Evolutionary conservation across 129 eudicot species (phyloP).

Genomic region (Chrysanthemum lavandulifolium): DNA sequence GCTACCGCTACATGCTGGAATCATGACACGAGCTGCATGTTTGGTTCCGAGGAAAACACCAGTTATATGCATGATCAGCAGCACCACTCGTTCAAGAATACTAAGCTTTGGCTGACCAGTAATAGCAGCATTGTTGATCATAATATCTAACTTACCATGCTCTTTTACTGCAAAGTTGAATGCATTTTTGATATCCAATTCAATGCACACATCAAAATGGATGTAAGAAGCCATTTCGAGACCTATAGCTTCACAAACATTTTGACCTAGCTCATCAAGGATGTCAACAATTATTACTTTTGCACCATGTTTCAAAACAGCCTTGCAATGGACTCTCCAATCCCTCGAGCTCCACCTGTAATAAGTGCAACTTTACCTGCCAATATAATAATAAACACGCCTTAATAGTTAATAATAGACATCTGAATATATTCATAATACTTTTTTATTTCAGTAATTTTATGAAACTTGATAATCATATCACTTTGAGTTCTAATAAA

Average conservation of each 20-base stretch:
- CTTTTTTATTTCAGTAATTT: too few relatives aligned
- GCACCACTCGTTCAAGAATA: too few relatives aligned
- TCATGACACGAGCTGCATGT: conserved; percentile 38
- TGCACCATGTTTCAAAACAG: conserved; percentile 27
- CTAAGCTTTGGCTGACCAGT: conserved; percentile 3
- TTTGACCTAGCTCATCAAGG: conserved; percentile 24
- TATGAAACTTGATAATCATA: too few relatives aligned
- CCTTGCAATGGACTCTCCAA: conserved; percentile 19
- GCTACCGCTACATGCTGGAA: conserved; percentile 23
- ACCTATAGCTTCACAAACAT: conserved; percentile 16
- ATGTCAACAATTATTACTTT: conserved; percentile 27
- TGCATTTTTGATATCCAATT: conserved; percentile 13
- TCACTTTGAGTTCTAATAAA: too few relatives aligned
- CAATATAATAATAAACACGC: conserved; percentile 15
- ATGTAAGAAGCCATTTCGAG: conserved; percentile 15
- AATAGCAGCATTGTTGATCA: conserved; percentile 34
- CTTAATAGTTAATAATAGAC: background rate
- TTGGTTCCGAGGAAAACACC: conserved; percentile 35
- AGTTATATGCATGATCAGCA: too few relatives aligned
- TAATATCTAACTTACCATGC: conserved; percentile 36
- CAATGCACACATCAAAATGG: conserved; percentile 34
- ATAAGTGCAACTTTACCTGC: conserved; percentile 26
- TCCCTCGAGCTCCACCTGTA: conserved; percentile 30
- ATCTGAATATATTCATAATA: too few relatives aligned
- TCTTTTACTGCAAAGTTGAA: conserved; percentile 1